phyloP scores from a whole-genome alignment of 1,284 basidiomycete species.

The Cerrena zonata region DNA sequence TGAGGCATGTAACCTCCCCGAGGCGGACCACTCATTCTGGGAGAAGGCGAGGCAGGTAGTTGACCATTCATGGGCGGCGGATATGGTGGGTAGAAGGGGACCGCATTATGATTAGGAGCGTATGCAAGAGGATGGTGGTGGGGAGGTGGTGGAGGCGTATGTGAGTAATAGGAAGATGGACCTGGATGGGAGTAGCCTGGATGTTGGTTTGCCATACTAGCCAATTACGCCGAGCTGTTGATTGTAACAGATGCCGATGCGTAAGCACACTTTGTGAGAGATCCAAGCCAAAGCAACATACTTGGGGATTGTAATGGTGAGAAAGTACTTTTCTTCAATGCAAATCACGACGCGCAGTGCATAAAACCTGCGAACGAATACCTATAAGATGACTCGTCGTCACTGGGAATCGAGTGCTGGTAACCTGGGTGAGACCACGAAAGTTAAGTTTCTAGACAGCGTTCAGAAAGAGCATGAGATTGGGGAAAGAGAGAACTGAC shows the following conservation, averaged over 20 bases:
- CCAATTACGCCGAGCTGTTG: neutral
- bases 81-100: constrained; percentile 29
- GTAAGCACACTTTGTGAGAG: neutral
- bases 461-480: too few species aligned
- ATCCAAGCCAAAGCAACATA: neutral
- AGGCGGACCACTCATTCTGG: constrained; percentile 20
- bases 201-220: constrained; percentile 29
- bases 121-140: constrained; percentile 20
- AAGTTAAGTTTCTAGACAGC: too few species aligned
- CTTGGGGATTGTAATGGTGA: neutral
- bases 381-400: too few species aligned
- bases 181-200: constrained; percentile 30
- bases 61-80: constrained; percentile 26
- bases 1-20: constrained; percentile 25
- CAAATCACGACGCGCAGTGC: neutral
- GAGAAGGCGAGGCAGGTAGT: constrained; percentile 23
- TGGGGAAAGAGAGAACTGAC: too few species aligned
- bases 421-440: too few species aligned
- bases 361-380: neutral
- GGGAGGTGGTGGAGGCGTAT: constrained; percentile 24
- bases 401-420: too few species aligned
- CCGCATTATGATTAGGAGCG: constrained; percentile 16
- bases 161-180: constrained; percentile 27
- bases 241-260: constrained; percentile 1
- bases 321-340: neutral